Evolutionary conservation across 2,329 filamentous ascomycete genomes (phyloP).

Genomic region (Ophiostoma novo-ulmi): DNA sequence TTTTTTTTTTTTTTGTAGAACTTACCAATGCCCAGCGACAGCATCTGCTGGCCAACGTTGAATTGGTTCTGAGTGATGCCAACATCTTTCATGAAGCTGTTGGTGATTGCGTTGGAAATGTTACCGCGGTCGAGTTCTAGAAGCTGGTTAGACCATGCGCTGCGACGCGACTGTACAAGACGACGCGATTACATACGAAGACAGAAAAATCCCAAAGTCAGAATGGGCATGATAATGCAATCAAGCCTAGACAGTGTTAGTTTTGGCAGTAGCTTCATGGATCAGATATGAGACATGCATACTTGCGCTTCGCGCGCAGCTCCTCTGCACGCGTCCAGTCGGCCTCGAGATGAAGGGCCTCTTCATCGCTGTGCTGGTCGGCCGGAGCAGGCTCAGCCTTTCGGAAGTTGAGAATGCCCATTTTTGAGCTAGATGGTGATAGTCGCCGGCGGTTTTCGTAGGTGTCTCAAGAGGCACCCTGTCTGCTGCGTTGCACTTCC

Average conservation of each 20-base stretch:
- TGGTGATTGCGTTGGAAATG: constrained; percentile 9
- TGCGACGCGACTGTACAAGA: not conserved
- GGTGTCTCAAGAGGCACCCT: not conserved
- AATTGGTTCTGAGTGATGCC: constrained; percentile 10
- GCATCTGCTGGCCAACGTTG: constrained; percentile 8
- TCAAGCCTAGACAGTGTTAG: not conserved
- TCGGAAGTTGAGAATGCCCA: not conserved
- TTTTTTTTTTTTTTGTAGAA: not conserved
- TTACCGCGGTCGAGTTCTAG: constrained; percentile 8
- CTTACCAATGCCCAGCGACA: constrained; percentile 6
- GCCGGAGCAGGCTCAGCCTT: not conserved
- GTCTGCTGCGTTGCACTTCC: not conserved
- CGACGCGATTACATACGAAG: not conserved
- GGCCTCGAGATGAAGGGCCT: not conserved
- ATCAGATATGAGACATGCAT: not conserved
- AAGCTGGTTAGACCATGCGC: not conserved
- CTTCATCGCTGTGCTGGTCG: not conserved
- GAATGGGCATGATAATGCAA: constrained; percentile 4
- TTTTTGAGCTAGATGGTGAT: not conserved
- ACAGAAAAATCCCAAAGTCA: constrained; percentile 5
- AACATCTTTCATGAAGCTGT: constrained; percentile 2
- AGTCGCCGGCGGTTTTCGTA: not conserved
- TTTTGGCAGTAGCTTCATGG: not conserved
- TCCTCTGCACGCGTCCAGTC: constrained; percentile 2
- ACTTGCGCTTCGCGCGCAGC: constrained; percentile 9